Conservation (phyloP, 2,329 filamentous ascomycete genomes). For the Colletotrichum cereale region DNA sequence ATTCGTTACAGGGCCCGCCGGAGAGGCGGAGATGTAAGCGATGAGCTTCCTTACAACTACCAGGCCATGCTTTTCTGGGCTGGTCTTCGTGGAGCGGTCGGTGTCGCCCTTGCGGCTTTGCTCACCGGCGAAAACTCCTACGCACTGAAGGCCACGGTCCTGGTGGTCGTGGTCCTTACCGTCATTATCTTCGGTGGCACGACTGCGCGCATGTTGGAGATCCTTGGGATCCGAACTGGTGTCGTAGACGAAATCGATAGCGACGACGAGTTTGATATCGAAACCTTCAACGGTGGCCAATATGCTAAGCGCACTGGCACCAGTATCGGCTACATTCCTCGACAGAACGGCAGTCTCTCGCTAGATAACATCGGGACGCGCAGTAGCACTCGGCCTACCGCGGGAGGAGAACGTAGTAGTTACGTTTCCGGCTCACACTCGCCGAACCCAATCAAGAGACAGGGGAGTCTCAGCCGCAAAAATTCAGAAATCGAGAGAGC, state of each 20-base stretch:
- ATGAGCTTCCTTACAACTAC: constrained; percentile 94
- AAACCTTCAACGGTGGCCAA: constrained; percentile 76
- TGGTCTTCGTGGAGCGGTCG: constrained; percentile 92
- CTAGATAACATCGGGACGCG: constrained; percentile 63
- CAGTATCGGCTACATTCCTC: constrained; percentile 82
- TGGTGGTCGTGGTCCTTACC: constrained; percentile 96
- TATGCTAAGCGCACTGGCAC: constrained; percentile 85
- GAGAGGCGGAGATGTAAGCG: constrained; percentile 78
- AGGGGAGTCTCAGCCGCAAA: constrained; percentile 66
- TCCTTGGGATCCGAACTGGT: constrained; percentile 94
- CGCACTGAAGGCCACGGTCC: constrained; percentile 91
- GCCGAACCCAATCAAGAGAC: constrained; percentile 57
- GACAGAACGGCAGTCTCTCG: constrained; percentile 72
- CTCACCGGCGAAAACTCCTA: constrained; percentile 85
- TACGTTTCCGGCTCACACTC: constrained; percentile 69
- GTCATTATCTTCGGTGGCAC: constrained; percentile 99
- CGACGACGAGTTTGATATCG: constrained; percentile 98
- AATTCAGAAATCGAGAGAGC: constrained; percentile 64
- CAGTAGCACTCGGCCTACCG: constrained; percentile 21
- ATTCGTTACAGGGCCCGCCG: constrained; percentile 86
- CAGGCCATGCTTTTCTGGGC: constrained; percentile 99
- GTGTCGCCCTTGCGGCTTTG: constrained; percentile 92
- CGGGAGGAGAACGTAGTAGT: constrained; percentile 49
- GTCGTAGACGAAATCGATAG: constrained; percentile 98
- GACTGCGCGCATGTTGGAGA: constrained; percentile 97